Evolutionary conservation across 2,329 filamentous ascomycete genomes (phyloP), one percentile per base, ranked within the genome.

Genomic region (Phialophora chinensis): DNA sequence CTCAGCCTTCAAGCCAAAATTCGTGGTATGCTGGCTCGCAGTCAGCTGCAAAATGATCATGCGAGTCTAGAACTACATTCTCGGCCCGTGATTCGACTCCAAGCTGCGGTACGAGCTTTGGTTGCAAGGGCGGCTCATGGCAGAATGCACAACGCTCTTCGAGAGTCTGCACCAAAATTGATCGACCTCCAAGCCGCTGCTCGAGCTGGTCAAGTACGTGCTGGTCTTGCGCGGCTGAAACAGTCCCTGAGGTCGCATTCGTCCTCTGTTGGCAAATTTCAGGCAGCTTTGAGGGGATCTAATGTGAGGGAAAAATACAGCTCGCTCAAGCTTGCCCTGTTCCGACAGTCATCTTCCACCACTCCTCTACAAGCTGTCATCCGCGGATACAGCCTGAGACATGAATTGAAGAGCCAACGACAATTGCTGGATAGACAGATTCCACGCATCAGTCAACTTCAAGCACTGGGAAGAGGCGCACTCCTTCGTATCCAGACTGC

Each of bases 331-430:
- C 76, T 79, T 63, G 81, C 84, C 2, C 82, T 96, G 23, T 82
- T 87, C 62, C 81, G 80, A 52, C 83, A 91, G 72, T 83, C 84
- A 8, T 74, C 82, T 0, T 79, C 82, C 7, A 86, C 92, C 60
- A 84, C 81, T 23, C 80, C 83, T 27, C 81, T 96, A 1, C 92
- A 96, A 76, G 86, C 88, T 23, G 81, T 85, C 8, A 59, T 73
- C 31, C 69, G 71, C 10, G 79, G 75, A n/a, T 71, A 76, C 20
- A 72, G 80, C 10, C 65, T 78, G 7, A 77, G 80, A 29, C 72
- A 69, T 29, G 70, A 71, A n/a, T 60, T 79, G 38, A 68, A 73
- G 10, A 69, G 71, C 11, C 75, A 81, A 56, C 72, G 70, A 27
- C 62, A 73, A 33, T 72, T 67, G 4, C 71, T 83, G 7, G 66